These are phyloP conservation scores for Rhodotorula sp. DNA, from an alignment of 1,284 basidiomycete species.

Conservation along the genomic window DNA sequence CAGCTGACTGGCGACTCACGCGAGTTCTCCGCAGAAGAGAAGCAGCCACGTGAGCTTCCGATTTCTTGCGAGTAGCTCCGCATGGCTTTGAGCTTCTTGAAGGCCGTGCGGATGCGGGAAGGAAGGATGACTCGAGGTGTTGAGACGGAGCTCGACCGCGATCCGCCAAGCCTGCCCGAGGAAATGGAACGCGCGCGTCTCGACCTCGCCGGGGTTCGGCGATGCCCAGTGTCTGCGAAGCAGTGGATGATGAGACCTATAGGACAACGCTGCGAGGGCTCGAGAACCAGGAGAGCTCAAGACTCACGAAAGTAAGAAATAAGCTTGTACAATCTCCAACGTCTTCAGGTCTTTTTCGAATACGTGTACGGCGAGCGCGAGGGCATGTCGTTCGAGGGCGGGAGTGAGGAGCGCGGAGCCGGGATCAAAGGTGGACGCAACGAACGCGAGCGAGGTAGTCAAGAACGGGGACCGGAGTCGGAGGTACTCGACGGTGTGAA, in stretches of 20 bases:
- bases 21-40: slow-evolving; percentile 19
- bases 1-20: slow-evolving; percentile 2
- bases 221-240: slow-evolving; percentile 15
- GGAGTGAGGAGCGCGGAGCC: slow-evolving; percentile 5
- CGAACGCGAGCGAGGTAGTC: slow-evolving; percentile 16
- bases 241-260: too few species aligned
- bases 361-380: slow-evolving; percentile 5
- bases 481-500: slow-evolving; percentile 29
- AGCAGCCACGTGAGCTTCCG: slow-evolving; percentile 21
- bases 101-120: not conserved
- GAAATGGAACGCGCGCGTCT: too few species aligned
- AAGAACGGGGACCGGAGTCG: slow-evolving; percentile 34
- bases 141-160: slow-evolving; percentile 29
- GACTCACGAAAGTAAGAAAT: slow-evolving; percentile 22
- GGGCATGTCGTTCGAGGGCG: slow-evolving; percentile 12
- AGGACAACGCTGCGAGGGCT: not conserved
- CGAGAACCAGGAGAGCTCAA: not conserved
- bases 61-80: slow-evolving; percentile 9
- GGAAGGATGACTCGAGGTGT: not conserved
- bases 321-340: slow-evolving; percentile 32
- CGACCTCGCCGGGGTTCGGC: too few species aligned
- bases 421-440: slow-evolving; percentile 22
- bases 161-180: slow-evolving; percentile 5
- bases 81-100: not conserved
- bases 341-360: slow-evolving; percentile 22